A percentile compares a stretch with the other conserved stretches of the same genome.
phyloP scores from a whole-genome alignment of 768 basidiomycete genomes.

The Auricularia sp. region DNA sequence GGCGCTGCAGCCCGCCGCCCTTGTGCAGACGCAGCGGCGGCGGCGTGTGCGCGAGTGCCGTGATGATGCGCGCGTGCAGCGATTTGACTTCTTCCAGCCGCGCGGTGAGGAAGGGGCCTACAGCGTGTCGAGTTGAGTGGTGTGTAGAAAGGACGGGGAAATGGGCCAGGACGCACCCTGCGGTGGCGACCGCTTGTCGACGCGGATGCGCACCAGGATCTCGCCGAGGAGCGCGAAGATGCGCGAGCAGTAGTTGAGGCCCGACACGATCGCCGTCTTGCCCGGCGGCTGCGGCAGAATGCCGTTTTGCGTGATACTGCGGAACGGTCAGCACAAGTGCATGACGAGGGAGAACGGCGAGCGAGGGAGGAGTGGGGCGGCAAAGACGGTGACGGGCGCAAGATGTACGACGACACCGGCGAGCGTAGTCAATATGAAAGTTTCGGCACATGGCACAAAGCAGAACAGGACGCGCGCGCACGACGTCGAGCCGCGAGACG shows the following conservation, averaged over 20 bases:
- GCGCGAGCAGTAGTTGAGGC: slow-evolving; percentile 77
- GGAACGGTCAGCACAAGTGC: not conserved
- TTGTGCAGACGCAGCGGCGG: slow-evolving; percentile 59
- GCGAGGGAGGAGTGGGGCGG: no score
- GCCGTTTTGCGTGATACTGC: slow-evolving; percentile 71
- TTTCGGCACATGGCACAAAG: no score
- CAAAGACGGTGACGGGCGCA: no score
- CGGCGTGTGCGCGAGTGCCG: slow-evolving; percentile 66
- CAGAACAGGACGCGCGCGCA: no score
- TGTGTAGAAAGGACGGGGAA: no score
- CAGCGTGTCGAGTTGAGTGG: no score
- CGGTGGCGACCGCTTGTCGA: slow-evolving; percentile 78
- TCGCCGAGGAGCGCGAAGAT: slow-evolving; percentile 81
- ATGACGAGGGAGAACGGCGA: no score
- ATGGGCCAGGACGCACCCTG: slow-evolving; percentile 32
- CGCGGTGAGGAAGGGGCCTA: slow-evolving; percentile 62
- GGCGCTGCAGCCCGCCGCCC: not conserved
- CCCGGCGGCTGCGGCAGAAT: slow-evolving; percentile 83
- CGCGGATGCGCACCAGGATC: slow-evolving; percentile 76
- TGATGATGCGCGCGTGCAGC: slow-evolving; percentile 64
- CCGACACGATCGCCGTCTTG: slow-evolving; percentile 75
- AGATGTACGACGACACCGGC: no score
- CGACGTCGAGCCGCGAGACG: no score
- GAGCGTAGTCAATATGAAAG: no score
- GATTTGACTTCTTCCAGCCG: slow-evolving; percentile 77